Conservation (phyloP, 2,329 filamentous ascomycete genomes). For the Diaporthe vexans region DNA sequence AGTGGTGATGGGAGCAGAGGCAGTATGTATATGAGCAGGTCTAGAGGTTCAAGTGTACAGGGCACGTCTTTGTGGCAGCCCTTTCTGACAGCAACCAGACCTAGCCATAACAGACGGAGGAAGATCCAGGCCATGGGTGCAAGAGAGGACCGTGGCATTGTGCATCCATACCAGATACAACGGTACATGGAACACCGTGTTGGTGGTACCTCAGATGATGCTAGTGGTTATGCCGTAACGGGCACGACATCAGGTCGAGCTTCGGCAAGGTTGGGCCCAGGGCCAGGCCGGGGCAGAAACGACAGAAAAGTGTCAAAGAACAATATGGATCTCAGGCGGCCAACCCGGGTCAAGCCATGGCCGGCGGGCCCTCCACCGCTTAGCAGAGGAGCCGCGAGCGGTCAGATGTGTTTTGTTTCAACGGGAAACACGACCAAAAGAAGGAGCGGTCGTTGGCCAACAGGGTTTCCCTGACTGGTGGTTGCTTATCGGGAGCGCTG, state of each 20-base stretch:
- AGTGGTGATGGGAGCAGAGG: background rate
- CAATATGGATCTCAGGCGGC: conserved; percentile 26
- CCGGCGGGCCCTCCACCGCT: conserved; percentile 1
- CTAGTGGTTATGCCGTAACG: conserved; percentile 22
- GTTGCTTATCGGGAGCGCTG: conserved; percentile 22
- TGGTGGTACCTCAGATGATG: conserved; percentile 13
- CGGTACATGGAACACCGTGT: conserved; percentile 26
- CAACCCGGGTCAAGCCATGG: conserved; percentile 34
- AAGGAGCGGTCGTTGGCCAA: conserved; percentile 28
- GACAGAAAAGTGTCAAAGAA: conserved; percentile 1
- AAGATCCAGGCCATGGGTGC: background rate
- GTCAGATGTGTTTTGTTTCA: conserved; percentile 36
- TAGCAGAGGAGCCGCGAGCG: conserved; percentile 22
- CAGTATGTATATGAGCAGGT: conserved; percentile 32
- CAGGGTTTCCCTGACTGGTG: conserved; percentile 22
- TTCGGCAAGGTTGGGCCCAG: conserved; percentile 29
- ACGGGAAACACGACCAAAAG: conserved; percentile 25
- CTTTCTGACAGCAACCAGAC: conserved; percentile 35
- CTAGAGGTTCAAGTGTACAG: background rate
- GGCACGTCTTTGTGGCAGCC: conserved; percentile 12
- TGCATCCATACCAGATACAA: conserved; percentile 35
- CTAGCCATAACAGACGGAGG: conserved; percentile 27
- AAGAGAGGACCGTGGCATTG: conserved; percentile 21
- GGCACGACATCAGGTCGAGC: conserved; percentile 29
- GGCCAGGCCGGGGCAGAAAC: conserved; percentile 24